Percentiles rank a stretch among this genome's conserved stretches.
Conservation (phyloP, 2,329 filamentous ascomycete species). For the Cryphonectria parasitica region DNA sequence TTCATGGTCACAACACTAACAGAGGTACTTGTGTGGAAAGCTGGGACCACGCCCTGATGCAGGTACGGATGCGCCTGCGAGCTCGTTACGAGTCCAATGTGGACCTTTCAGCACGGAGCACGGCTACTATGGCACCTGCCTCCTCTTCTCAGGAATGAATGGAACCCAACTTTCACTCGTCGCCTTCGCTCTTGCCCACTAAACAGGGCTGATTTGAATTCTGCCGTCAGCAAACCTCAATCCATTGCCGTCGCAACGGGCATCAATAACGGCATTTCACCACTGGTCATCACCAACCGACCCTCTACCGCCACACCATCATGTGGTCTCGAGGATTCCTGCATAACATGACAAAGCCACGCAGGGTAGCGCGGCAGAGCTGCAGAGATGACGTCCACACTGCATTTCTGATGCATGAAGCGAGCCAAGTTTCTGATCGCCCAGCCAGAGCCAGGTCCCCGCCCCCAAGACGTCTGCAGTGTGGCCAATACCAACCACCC, state of each 20-base stretch:
- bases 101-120: background rate
- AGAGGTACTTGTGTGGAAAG: background rate
- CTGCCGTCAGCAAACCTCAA: background rate
- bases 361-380: background rate
- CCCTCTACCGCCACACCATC: background rate
- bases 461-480: slow-evolving; percentile 11
- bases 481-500: background rate
- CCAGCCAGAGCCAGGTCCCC: background rate
- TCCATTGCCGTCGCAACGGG: background rate
- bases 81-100: background rate
- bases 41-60: slow-evolving; percentile 17
- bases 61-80: slow-evolving; percentile 20
- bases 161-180: background rate
- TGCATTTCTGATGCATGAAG: slow-evolving; percentile 19
- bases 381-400: slow-evolving; percentile 11
- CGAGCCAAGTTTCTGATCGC: slow-evolving; percentile 12
- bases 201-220: background rate
- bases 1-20: background rate
- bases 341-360: too few relatives aligned
- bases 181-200: background rate
- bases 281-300: background rate
- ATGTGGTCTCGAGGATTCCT: background rate
- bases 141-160: slow-evolving; percentile 5
- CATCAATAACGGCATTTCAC: background rate
- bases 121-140: background rate